Evolutionary conservation across 306 rosid species (phyloP).

Genomic region (Phaseolus lunatus): DNA sequence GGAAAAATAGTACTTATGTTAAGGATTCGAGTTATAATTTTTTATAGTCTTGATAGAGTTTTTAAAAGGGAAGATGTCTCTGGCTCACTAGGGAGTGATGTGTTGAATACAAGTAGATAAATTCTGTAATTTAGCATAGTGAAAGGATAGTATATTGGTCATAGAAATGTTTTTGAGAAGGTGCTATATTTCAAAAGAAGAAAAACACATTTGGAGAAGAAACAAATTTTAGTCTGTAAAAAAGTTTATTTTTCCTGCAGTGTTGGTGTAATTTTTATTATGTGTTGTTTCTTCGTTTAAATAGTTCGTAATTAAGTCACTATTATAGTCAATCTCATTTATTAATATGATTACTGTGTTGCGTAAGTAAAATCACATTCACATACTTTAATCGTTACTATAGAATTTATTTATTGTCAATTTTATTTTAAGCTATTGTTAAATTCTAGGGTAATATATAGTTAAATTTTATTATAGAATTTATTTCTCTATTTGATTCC

Average conservation of each 20-base stretch:
- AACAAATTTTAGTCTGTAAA: neutral
- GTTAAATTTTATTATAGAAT: too few relatives aligned
- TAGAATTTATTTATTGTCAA: too few relatives aligned
- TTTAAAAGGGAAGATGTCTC: neutral
- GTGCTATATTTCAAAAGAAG: neutral
- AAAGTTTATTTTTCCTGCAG: neutral
- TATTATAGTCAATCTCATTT: neutral
- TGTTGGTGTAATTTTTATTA: neutral
- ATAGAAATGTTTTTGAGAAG: neutral
- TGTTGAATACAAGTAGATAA: neutral
- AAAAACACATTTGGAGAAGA: neutral
- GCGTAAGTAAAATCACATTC: too few relatives aligned
- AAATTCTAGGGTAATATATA: too few relatives aligned
- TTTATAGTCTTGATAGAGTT: constrained; percentile 3
- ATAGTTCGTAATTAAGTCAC: neutral
- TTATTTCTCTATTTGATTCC: too few relatives aligned
- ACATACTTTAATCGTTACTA: too few relatives aligned
- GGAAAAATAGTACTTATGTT: neutral
- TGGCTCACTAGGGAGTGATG: constrained; percentile 4
- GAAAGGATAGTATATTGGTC: neutral
- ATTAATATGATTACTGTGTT: neutral
- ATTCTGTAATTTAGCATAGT: constrained; percentile 15
- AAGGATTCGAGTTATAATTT: neutral
- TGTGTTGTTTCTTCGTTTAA: neutral
- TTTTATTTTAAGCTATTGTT: too few relatives aligned